Percentiles rank a stretch among this genome's conserved stretches.
These are phyloP conservation scores for Austropuccinia psidii DNA, from an alignment of 1,284 basidiomycete species.

Conservation along the genomic window DNA sequence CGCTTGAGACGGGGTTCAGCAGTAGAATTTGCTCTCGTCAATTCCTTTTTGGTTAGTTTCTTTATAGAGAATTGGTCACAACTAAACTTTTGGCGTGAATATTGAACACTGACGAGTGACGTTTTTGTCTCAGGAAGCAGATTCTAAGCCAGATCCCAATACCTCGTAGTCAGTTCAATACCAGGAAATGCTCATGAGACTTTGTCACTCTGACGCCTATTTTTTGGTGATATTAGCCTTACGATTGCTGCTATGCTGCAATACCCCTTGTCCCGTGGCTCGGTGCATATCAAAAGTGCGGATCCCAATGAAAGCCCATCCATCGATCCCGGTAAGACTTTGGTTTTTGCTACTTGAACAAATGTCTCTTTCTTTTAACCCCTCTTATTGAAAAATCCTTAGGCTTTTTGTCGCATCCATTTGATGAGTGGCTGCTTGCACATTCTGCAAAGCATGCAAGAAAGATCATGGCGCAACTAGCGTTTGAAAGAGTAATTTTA, in stretches of 20 bases:
- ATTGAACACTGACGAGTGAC: background rate
- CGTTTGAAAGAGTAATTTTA: background rate
- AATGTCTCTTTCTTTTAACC: too few relatives aligned
- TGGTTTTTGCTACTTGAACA: too few relatives aligned
- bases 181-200: too few relatives aligned
- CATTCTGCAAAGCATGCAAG: slow-evolving; percentile 18
- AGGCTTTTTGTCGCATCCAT: slow-evolving; percentile 27
- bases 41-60: slow-evolving; percentile 19
- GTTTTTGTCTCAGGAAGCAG: background rate
- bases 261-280: slow-evolving; percentile 29
- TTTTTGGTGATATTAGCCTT: background rate
- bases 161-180: slow-evolving; percentile 14
- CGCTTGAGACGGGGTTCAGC: background rate
- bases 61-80: background rate
- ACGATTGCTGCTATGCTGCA: slow-evolving; percentile 14
- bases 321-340: slow-evolving; percentile 32
- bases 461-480: slow-evolving; percentile 12
- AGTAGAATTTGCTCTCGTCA: slow-evolving; percentile 17
- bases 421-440: slow-evolving; percentile 26
- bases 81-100: background rate
- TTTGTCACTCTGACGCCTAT: background rate
- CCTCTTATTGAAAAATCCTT: too few relatives aligned
- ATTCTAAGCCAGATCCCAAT: background rate
- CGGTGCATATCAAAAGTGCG: slow-evolving; percentile 9
- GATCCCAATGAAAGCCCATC: background rate